Base-by-base conservation (phyloP, 2,329 filamentous ascomycete species). In the Periconia digitata region DNA sequence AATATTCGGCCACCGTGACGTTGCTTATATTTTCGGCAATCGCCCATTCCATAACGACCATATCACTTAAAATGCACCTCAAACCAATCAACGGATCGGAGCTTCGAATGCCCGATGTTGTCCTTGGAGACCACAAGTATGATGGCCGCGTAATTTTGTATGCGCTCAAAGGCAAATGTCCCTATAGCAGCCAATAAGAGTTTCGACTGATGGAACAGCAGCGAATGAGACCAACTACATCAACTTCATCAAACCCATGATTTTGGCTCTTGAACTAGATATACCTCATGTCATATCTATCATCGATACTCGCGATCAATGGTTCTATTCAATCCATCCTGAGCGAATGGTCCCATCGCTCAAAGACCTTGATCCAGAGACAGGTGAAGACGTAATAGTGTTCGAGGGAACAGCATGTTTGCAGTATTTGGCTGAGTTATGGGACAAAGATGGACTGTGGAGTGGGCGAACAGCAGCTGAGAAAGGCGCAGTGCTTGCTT, bases 231-330 rank as follows among this genome's bases (percentile, higher is more conserved):
- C 55, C 1, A 49, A 37, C 13, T 55, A 53, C 44, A 72, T 72
- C 49, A 74, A 74, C 47, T 73, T 69, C 53, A 71, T 74, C 43
- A 74, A 74, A 43, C 65, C 67, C 1, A 49, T 74, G 0, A 72
- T 74, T 3, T 52, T 74, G 3, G 69, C 66, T 15, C 53, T 64
- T 46, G 69, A 73, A 53, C 58, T 74, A 1, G 7, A 60, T 8
- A 42, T 68, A 17, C 58, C 60, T 3, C 56, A 73, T 46, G 46
- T 66, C 6, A 35, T 72, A n/a, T 66, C 66, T 1, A 53, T 70
- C 18, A 66, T 74, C 40, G 65, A 71, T 43, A 72, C 69, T 8
- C 62, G 53, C 15, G 39, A 47, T 8, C 49, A 72, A 32, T 72
- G 67, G 70, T 70, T 51, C 47, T 62, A 62, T 41, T 43, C 44